phyloP scores from a whole-genome alignment of 2,329 filamentous ascomycete species.

The Leptoxyphium fumago region DNA sequence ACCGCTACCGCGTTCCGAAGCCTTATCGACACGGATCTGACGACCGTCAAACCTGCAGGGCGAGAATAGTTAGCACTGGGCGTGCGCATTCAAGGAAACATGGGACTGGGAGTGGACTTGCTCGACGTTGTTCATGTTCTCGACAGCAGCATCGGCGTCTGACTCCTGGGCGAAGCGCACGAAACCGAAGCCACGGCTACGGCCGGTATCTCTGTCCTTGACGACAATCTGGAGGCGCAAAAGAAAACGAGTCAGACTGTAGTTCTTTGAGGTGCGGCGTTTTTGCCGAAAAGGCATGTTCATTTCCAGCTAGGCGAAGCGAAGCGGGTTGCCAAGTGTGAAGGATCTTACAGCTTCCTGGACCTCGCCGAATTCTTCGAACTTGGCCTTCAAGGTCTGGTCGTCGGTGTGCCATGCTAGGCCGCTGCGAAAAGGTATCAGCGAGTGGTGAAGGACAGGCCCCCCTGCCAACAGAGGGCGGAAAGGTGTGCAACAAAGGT shows the following conservation, averaged over 20 bases:
- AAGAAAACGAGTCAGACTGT: slow-evolving; percentile 6
- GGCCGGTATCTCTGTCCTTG: slow-evolving; percentile 91
- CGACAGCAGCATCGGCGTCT: slow-evolving; percentile 64
- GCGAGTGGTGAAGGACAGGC: slow-evolving; percentile 4
- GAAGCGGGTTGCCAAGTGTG: not conserved
- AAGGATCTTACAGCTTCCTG: slow-evolving; percentile 76
- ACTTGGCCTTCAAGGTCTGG: slow-evolving; percentile 70
- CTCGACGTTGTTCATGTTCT: slow-evolving; percentile 78
- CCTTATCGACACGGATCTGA: slow-evolving; percentile 88
- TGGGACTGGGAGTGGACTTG: slow-evolving; percentile 33
- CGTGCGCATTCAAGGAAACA: not conserved
- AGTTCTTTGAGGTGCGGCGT: no score
- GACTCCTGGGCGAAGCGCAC: slow-evolving; percentile 70
- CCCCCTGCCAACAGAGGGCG: not conserved
- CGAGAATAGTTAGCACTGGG: not conserved
- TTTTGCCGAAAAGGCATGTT: no score
- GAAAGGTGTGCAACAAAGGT: slow-evolving; percentile 2
- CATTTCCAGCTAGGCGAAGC: not conserved
- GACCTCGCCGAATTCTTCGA: slow-evolving; percentile 77
- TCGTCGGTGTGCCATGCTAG: slow-evolving; percentile 98
- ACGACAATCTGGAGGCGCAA: slow-evolving; percentile 61
- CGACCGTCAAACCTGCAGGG: slow-evolving; percentile 75
- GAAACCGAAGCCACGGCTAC: slow-evolving; percentile 94
- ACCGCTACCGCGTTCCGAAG: slow-evolving; percentile 61
- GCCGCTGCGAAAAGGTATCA: slow-evolving; percentile 44